These are phyloP conservation scores for Salvia miltiorrhiza DNA, from an alignment of 257 asterid genomes.

Conservation along the genomic window DNA sequence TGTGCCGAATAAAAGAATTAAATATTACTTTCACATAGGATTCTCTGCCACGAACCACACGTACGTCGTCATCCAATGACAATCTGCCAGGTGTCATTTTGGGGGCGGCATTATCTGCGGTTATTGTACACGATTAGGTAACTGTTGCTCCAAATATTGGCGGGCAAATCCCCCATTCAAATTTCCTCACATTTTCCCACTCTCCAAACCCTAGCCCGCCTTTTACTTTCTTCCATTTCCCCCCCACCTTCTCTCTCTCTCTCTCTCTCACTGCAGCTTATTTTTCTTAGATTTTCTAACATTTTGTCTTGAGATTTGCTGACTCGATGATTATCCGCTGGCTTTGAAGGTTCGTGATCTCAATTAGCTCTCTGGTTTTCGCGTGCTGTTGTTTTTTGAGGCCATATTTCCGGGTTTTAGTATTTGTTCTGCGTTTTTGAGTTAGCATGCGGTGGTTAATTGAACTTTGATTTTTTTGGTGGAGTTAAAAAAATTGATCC, in stretches of 20 bases:
- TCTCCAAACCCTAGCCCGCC: constrained; percentile 51
- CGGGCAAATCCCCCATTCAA: constrained; percentile 70
- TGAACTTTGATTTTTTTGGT: neutral
- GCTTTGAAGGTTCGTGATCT: constrained; percentile 18
- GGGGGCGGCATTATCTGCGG: constrained; percentile 18
- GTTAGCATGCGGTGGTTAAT: neutral
- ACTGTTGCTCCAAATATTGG: constrained; percentile 57
- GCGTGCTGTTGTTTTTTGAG: neutral
- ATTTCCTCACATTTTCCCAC: constrained; percentile 22
- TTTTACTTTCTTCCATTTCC: constrained; percentile 18
- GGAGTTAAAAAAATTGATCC: neutral
- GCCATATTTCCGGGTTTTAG: constrained; percentile 6
- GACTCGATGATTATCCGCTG: constrained; percentile 2
- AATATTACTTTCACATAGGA: constrained; percentile 31
- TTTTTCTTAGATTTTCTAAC: neutral
- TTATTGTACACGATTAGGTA: constrained; percentile 27
- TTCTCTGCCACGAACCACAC: constrained; percentile 33
- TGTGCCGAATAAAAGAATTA: constrained; percentile 4
- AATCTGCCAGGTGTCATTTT: neutral
- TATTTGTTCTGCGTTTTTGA: neutral
- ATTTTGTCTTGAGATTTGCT: neutral
- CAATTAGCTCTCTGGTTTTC: neutral
- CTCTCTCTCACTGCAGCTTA: neutral
- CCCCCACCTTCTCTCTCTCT: constrained; percentile 10
- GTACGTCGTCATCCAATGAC: constrained; percentile 17